Percentiles rank a stretch among this genome's conserved stretches.
Evolutionary conservation across 2,329 filamentous ascomycete species (phyloP).

Genomic region (Xylariaceae sp.): DNA sequence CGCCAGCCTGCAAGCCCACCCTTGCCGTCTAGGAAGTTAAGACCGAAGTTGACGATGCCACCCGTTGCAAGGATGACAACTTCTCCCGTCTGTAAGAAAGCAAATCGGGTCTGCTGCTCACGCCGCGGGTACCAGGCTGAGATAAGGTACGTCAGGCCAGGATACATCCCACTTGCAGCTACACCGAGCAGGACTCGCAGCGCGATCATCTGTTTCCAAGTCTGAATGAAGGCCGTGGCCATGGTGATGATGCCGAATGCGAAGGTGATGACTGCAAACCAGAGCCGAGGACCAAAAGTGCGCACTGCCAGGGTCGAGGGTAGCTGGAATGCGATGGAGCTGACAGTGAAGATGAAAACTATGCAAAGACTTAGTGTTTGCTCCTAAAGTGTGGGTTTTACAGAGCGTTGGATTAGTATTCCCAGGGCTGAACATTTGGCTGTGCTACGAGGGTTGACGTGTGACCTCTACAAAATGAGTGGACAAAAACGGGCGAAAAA

Average conservation of each 20-base stretch:
- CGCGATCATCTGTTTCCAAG: conserved; percentile 67
- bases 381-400: background rate
- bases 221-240: conserved; percentile 63
- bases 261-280: conserved; percentile 64
- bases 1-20: conserved; percentile 59
- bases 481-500: too few relatives aligned
- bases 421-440: too few relatives aligned
- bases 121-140: conserved; percentile 59
- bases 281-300: conserved; percentile 58
- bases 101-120: conserved; percentile 64
- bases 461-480: too few relatives aligned
- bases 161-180: conserved; percentile 53
- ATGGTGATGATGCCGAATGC: conserved; percentile 59
- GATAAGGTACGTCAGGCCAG: conserved; percentile 48
- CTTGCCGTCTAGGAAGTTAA: conserved; percentile 59
- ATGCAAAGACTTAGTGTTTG: background rate
- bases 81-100: conserved; percentile 60
- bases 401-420: too few relatives aligned
- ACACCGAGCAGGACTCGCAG: conserved; percentile 63
- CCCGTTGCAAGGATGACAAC: conserved; percentile 63
- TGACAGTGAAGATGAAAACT: conserved; percentile 68
- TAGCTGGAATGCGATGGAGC: conserved; percentile 64
- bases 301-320: conserved; percentile 65
- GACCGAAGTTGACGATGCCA: conserved; percentile 62
- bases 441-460: too few relatives aligned